These are phyloP conservation scores for Starmerella vitae DNA, from an alignment of 805 yeast species.

Conservation along the genomic window DNA sequence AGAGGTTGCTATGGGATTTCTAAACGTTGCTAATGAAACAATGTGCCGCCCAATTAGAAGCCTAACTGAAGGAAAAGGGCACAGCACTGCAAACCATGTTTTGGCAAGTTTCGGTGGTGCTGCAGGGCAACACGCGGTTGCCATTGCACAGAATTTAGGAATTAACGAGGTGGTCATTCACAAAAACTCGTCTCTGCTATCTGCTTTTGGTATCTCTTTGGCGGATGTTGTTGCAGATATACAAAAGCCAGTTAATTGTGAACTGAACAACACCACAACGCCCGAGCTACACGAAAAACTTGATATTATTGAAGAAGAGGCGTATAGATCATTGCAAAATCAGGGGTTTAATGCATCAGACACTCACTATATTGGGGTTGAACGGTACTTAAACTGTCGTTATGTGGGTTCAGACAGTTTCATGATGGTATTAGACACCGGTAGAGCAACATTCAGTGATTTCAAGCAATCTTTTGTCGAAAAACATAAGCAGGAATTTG, in stretches of 20 bases:
- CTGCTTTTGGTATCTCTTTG: slow-evolving; percentile 78
- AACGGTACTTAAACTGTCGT: slow-evolving; percentile 60
- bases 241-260: slow-evolving; percentile 56
- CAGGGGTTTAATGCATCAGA: slow-evolving; percentile 43
- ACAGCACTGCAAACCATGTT: slow-evolving; percentile 48
- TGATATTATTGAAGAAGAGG: slow-evolving; percentile 32
- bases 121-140: slow-evolving; percentile 81
- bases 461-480: slow-evolving; percentile 35
- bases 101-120: slow-evolving; percentile 86
- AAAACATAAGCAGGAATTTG: slow-evolving; percentile 57
- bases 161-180: slow-evolving; percentile 59
- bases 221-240: slow-evolving; percentile 74
- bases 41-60: slow-evolving; percentile 87
- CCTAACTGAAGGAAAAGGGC: slow-evolving; percentile 74
- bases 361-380: slow-evolving; percentile 33
- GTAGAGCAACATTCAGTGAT: not conserved
- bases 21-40: slow-evolving; percentile 71
- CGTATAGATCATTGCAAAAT: slow-evolving; percentile 30
- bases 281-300: slow-evolving; percentile 35
- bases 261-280: slow-evolving; percentile 27
- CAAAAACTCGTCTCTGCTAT: slow-evolving; percentile 66
- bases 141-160: slow-evolving; percentile 59
- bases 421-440: slow-evolving; percentile 40
- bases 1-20: slow-evolving; percentile 67
- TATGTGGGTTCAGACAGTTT: slow-evolving; percentile 86